Base-by-base conservation (phyloP, 345 rosid genomes). In the Bruguiera parviflora region DNA sequence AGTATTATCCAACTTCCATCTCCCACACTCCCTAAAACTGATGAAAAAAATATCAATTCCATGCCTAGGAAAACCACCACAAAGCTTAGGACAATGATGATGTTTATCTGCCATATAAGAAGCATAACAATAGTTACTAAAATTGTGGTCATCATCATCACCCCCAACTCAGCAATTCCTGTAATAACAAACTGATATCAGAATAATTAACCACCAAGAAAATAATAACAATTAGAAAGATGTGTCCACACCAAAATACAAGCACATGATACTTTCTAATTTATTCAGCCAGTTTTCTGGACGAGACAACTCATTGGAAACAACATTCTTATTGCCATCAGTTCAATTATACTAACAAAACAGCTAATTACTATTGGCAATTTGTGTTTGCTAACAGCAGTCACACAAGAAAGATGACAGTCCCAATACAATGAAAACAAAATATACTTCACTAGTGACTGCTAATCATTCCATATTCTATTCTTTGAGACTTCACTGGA, bases 41-140 rank as follows among this genome's bases (percentile, higher is more conserved):
- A 95, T 55, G 98, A 90, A 83, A 95, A 85, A 79, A 92, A 95
- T 2, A 76, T 78, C 77, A 95, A 73, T 65, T 95, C 99, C 65
- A 95, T 69, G 64, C 98, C 98, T 5, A 92, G 84, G 89, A 95
- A 89, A 63, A 92, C 64, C 71, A 84, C 67, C 65, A 66, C 73
- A 76, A 92, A 95, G 73, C 85, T 86, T 67, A 87, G 75, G 65
- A 87, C 98, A 28, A 92, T 63, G 59, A 87, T 60, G 76, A 95
- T 95, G 80, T 95, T 92, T 74, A 90, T 95, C 86, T 88, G 96
- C 99, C 99, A 95, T 79, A 95, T 89, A 68, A 95, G 98, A 80
- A 95, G 98, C 99, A 95, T 95, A 71, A 95, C 96, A 61, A 95
- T 73, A 33, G 98, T 95, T 71, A 92, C 96, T 65, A 95, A 83